Conservation (phyloP, 1,284 basidiomycete genomes). For the Stereum hirsutum region DNA sequence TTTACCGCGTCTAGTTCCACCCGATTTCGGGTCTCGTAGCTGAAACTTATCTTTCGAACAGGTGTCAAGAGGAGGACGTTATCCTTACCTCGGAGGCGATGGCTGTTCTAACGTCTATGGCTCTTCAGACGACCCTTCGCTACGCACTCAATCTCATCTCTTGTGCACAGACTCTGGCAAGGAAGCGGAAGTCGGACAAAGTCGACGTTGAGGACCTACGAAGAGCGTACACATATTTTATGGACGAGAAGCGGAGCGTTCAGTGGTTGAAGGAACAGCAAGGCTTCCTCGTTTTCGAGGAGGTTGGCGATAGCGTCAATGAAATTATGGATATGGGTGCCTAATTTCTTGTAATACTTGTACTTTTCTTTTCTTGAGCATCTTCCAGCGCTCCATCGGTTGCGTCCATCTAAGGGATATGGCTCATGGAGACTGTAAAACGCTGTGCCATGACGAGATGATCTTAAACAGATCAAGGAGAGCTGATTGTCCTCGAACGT, state of each 20-base stretch:
- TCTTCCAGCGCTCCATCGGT: too few relatives aligned
- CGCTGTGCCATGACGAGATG: too few relatives aligned
- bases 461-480: too few relatives aligned
- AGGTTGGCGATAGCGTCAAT: constrained; percentile 31
- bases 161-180: constrained; percentile 77
- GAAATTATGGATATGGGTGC: constrained; percentile 24
- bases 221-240: constrained; percentile 83
- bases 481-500: too few relatives aligned
- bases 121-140: constrained; percentile 77
- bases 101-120: constrained; percentile 79
- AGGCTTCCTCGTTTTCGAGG: constrained; percentile 65
- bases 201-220: constrained; percentile 83
- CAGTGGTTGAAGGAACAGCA: constrained; percentile 89
- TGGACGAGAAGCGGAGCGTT: constrained; percentile 92
- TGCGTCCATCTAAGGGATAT: too few relatives aligned
- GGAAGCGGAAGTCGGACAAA: constrained; percentile 66
- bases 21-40: not conserved
- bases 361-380: too few relatives aligned
- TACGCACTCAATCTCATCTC: constrained; percentile 93
- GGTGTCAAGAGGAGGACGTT: constrained; percentile 95
- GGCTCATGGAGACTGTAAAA: too few relatives aligned
- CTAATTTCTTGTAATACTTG: too few relatives aligned
- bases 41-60: constrained; percentile 20
- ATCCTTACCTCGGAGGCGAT: constrained; percentile 71
- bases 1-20: not conserved